Conservation (phyloP, 2,329 filamentous ascomycete genomes). For the Aspergillus melleus region DNA sequence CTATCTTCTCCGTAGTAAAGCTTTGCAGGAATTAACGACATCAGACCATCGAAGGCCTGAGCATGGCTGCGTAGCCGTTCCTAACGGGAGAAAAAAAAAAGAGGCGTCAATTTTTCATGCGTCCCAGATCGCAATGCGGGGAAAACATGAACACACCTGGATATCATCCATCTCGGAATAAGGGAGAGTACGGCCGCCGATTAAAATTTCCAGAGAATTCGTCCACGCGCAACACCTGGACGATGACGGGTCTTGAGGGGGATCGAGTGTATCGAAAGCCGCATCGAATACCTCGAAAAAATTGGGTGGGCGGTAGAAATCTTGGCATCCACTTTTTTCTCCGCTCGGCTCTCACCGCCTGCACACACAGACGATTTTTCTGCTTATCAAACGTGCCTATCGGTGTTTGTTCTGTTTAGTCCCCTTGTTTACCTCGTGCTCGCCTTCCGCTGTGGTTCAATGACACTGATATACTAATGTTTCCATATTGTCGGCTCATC, state of each 20-base stretch:
- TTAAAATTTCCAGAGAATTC: neutral
- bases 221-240: constrained; percentile 12
- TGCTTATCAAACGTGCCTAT: neutral
- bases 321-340: constrained; percentile 36
- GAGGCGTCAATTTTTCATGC: constrained; percentile 22
- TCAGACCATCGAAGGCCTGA: constrained; percentile 79
- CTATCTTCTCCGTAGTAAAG: constrained; percentile 86
- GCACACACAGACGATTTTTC: constrained; percentile 2
- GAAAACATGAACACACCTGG: constrained; percentile 35
- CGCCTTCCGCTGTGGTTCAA: neutral
- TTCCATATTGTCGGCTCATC: too few relatives aligned
- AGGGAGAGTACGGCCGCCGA: constrained; percentile 5
- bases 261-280: constrained; percentile 20
- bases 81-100: constrained; percentile 32
- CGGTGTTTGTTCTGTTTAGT: neutral
- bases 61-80: constrained; percentile 55
- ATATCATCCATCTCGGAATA: constrained; percentile 37
- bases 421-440: neutral
- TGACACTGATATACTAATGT: too few relatives aligned
- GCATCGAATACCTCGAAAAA: constrained; percentile 35
- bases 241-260: constrained; percentile 12
- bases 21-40: constrained; percentile 86
- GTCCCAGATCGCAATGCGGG: constrained; percentile 10
- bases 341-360: constrained; percentile 32
- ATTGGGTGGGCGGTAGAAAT: constrained; percentile 39